Percentiles rank a stretch among this genome's conserved stretches.
Conservation (phyloP, 192 early-diverging fungal genomes). For the Entophlyctis helioformis region DNA sequence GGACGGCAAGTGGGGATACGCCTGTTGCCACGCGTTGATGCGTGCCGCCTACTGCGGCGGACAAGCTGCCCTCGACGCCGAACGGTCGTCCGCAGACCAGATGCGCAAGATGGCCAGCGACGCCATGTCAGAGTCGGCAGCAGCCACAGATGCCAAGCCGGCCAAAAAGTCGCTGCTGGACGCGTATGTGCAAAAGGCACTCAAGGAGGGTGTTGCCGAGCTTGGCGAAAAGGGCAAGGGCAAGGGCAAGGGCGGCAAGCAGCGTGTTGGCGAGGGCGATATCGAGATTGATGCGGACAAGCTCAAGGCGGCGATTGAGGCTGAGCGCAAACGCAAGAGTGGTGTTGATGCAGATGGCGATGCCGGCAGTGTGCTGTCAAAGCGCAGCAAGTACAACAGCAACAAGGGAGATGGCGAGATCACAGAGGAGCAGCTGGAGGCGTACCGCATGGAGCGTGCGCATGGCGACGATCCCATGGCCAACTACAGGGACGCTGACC, state of each 20-base stretch:
- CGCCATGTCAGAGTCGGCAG: neutral
- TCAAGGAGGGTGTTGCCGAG: conserved; percentile 5
- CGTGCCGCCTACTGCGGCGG: conserved; percentile 86
- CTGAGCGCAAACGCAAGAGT: conserved; percentile 22
- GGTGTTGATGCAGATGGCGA: conserved; percentile 4
- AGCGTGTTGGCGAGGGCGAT: conserved; percentile 44
- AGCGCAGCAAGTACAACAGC: conserved; percentile 15
- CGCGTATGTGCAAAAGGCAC: conserved; percentile 17
- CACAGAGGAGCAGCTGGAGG: conserved; percentile 58
- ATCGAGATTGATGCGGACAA: conserved; percentile 38
- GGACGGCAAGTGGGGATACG: conserved; percentile 91
- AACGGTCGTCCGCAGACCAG: conserved; percentile 22
- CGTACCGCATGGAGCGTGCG: conserved; percentile 35
- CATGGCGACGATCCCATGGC: conserved; percentile 51
- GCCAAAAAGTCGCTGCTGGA: conserved; percentile 16
- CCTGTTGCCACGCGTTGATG: conserved; percentile 74
- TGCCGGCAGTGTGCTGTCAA: too few species aligned
- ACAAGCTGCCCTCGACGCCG: conserved; percentile 61
- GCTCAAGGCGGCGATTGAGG: conserved; percentile 36
- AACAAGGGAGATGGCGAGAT: conserved; percentile 19
- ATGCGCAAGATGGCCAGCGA: too few species aligned
- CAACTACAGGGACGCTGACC: conserved; percentile 33
- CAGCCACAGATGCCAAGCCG: neutral
- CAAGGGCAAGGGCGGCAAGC: conserved; percentile 8
- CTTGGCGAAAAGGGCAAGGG: conserved; percentile 19